Evolutionary conservation across 1,284 basidiomycete genomes (phyloP).

Genomic region (Sporisorium exsertum): DNA sequence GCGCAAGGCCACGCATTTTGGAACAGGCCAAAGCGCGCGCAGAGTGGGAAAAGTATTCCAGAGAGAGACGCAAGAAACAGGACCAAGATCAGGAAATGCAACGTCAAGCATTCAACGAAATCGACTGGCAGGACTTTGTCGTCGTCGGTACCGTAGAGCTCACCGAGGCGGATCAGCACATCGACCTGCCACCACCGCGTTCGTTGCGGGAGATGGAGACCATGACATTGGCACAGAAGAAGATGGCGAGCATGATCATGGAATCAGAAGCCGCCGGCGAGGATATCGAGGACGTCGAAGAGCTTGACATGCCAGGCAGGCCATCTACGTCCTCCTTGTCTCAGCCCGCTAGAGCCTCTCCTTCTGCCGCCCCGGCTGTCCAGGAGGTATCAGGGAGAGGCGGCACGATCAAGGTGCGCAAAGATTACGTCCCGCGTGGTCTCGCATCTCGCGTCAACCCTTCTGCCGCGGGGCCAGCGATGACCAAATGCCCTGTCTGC

Average conservation of each 20-base stretch:
- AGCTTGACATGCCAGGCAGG: slow-evolving; percentile 40
- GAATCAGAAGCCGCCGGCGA: slow-evolving; percentile 77
- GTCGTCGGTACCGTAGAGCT: slow-evolving; percentile 99
- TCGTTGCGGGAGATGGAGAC: slow-evolving; percentile 92
- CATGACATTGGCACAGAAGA: slow-evolving; percentile 96
- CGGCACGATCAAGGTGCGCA: slow-evolving; percentile 76
- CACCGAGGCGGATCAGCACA: slow-evolving; percentile 82
- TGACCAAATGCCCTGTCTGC: slow-evolving; percentile 89
- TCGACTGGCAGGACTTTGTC: slow-evolving; percentile 99
- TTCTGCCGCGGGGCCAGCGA: slow-evolving; percentile 12
- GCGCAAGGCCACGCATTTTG: slow-evolving; percentile 78
- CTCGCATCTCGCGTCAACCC: slow-evolving; percentile 45
- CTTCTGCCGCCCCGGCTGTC: slow-evolving; percentile 2
- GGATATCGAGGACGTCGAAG: slow-evolving; percentile 79
- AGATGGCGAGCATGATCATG: slow-evolving; percentile 98
- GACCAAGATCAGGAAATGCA: slow-evolving; percentile 83
- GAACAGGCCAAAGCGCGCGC: slow-evolving; percentile 81
- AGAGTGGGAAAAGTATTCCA: slow-evolving; percentile 86
- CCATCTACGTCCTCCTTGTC: slow-evolving; percentile 6
- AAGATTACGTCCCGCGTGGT: slow-evolving; percentile 84
- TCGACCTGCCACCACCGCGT: slow-evolving; percentile 94
- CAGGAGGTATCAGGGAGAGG: slow-evolving; percentile 28
- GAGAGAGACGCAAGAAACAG: slow-evolving; percentile 85
- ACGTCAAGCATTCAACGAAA: slow-evolving; percentile 78
- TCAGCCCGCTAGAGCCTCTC: slow-evolving; percentile 4